These are phyloP conservation scores for Xylariaceae sp. DNA, from an alignment of 2,329 filamentous ascomycete genomes.

Conservation along the genomic window DNA sequence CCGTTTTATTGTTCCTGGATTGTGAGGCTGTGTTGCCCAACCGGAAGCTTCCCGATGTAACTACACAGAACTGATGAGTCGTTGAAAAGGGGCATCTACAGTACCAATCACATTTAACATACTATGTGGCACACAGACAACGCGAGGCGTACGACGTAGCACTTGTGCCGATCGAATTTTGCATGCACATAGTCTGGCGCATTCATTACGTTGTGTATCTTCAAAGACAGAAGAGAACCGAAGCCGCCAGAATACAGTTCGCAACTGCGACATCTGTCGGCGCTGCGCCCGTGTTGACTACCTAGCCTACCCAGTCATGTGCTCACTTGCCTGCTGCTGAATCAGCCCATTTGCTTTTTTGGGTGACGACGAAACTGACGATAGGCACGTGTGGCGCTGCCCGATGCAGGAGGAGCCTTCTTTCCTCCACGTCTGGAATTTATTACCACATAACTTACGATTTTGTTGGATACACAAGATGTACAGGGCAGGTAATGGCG, in stretches of 20 bases:
- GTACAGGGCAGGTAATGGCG: background rate
- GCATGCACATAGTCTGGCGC: too few species aligned
- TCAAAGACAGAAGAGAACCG: too few species aligned
- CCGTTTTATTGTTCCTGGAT: background rate
- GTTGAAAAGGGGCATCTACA: background rate
- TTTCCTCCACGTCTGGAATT: background rate
- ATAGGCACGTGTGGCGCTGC: background rate
- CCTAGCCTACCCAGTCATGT: too few species aligned
- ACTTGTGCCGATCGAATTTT: too few species aligned
- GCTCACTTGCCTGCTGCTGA: background rate
- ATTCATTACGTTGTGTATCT: too few species aligned
- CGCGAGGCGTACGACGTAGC: too few species aligned
- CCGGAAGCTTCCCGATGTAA: background rate
- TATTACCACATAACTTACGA: too few species aligned
- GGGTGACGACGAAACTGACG: background rate
- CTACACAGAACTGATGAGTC: background rate
- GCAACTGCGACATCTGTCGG: too few species aligned
- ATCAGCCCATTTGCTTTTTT: background rate
- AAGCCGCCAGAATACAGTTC: too few species aligned
- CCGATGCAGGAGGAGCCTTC: background rate
- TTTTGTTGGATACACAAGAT: too few species aligned
- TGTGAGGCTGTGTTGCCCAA: background rate
- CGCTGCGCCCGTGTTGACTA: too few species aligned
- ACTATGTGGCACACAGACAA: too few species aligned
- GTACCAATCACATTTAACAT: background rate